Evolutionary conservation across 352 stramenopile species (phyloP).

Genomic region (Pythium rhizo-oryzae): DNA sequence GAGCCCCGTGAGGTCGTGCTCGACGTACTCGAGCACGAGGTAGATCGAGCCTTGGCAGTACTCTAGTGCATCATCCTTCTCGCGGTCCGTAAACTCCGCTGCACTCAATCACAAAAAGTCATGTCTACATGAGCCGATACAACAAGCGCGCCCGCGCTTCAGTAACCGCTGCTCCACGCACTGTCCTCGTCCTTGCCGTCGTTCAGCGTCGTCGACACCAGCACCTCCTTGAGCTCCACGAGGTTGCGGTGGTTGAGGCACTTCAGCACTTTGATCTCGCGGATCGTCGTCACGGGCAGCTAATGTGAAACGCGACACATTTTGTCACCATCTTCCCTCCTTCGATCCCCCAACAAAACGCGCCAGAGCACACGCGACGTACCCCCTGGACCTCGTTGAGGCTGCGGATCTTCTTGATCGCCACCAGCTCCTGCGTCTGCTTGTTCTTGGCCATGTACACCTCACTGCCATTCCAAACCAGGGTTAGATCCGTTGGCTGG

Average conservation of each 20-base stretch:
- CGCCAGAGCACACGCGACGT: not conserved
- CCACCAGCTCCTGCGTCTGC: slow-evolving; percentile 78
- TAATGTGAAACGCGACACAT: slow-evolving; percentile 27
- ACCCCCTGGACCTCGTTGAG: slow-evolving; percentile 90
- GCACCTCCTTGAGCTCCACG: slow-evolving; percentile 96
- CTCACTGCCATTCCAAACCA: slow-evolving; percentile 45
- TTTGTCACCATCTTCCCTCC: not conserved
- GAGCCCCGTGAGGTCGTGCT: slow-evolving; percentile 88
- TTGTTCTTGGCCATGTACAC: slow-evolving; percentile 92
- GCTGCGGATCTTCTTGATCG: slow-evolving; percentile 91
- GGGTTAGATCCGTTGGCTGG: not conserved
- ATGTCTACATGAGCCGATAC: not conserved
- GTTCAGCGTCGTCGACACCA: slow-evolving; percentile 84
- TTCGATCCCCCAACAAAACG: not conserved
- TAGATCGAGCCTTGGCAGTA: slow-evolving; percentile 90
- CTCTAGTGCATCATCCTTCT: slow-evolving; percentile 86
- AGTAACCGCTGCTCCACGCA: slow-evolving; percentile 20
- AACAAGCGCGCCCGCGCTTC: too few relatives aligned
- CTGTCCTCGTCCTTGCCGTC: slow-evolving; percentile 66
- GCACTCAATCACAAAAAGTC: not conserved
- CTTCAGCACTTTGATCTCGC: slow-evolving; percentile 99
- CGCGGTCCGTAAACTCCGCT: slow-evolving; percentile 83
- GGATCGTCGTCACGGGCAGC: slow-evolving; percentile 95
- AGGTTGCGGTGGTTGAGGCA: slow-evolving; percentile 95
- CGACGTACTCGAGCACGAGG: slow-evolving; percentile 88